phyloP scores from a whole-genome alignment of 345 rosid genomes.

The Linum usitatissimum region DNA sequence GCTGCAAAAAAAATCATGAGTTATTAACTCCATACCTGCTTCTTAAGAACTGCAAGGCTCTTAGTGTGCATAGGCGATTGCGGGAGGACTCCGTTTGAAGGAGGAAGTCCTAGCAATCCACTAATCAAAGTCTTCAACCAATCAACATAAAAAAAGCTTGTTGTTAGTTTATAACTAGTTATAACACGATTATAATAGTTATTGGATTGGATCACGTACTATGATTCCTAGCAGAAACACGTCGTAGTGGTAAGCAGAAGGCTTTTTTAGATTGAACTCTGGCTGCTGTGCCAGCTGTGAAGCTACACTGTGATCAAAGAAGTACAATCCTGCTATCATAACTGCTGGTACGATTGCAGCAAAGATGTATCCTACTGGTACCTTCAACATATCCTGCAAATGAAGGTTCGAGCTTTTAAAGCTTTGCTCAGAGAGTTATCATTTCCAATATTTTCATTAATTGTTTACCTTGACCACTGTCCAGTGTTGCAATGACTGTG shows the following conservation, averaged over 20 bases:
- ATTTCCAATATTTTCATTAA: too few relatives aligned
- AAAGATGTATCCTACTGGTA: conserved; percentile 56
- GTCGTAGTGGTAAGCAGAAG: conserved; percentile 78
- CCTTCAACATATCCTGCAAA: conserved; percentile 69
- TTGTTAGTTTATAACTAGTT: neutral
- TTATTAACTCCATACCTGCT: conserved; percentile 34
- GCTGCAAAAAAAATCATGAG: neutral
- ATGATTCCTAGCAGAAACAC: conserved; percentile 56
- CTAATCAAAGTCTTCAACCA: conserved; percentile 59
- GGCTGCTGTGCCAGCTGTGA: conserved; percentile 81
- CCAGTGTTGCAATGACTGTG: conserved; percentile 63
- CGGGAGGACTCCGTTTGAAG: conserved; percentile 88
- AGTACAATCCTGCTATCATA: conserved; percentile 83
- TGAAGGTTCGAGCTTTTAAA: neutral
- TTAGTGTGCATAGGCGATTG: conserved; percentile 90
- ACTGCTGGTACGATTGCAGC: conserved; percentile 64
- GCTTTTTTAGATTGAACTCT: conserved; percentile 69
- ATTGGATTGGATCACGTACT: conserved; percentile 21
- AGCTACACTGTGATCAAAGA: conserved; percentile 88
- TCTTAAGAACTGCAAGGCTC: conserved; percentile 65
- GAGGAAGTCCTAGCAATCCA: conserved; percentile 80
- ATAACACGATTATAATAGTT: too few relatives aligned
- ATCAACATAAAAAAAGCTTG: conserved; percentile 8
- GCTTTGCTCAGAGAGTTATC: too few relatives aligned
- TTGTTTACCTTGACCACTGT: conserved; percentile 51